Conservation (phyloP, 176 grass and related monocot species). For the Dactylis glomerata region DNA sequence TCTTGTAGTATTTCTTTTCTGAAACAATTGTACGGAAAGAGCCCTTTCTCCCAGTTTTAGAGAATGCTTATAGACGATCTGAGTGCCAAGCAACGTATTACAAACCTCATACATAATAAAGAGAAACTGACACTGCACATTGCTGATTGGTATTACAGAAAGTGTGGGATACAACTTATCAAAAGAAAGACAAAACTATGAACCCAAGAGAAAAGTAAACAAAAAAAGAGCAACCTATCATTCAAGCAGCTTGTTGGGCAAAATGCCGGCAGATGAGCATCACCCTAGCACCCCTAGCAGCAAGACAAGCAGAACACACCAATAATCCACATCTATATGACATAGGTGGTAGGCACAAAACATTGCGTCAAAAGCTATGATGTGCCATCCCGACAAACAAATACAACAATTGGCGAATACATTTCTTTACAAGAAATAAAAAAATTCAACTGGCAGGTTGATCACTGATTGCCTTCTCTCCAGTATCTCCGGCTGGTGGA, state of each 20-base stretch:
- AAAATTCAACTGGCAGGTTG: slow-evolving; percentile 21
- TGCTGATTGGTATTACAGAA: background rate
- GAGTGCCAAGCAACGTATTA: background rate
- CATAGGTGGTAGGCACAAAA: slow-evolving; percentile 16
- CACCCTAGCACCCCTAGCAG: background rate
- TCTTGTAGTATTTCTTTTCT: too few relatives aligned
- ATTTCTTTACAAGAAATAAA: background rate
- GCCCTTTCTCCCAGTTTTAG: too few relatives aligned
- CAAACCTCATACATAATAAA: background rate
- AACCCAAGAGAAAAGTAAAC: background rate
- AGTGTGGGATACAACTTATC: background rate
- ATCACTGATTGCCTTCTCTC: slow-evolving; percentile 7
- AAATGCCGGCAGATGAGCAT: background rate
- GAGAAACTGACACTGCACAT: background rate
- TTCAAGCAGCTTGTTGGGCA: background rate
- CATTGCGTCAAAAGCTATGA: background rate
- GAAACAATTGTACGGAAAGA: too few relatives aligned
- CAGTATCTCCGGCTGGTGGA: background rate
- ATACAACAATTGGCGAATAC: background rate
- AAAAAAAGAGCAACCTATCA: background rate
- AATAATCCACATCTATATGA: background rate
- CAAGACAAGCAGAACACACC: background rate
- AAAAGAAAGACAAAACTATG: background rate
- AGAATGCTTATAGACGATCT: too few relatives aligned
- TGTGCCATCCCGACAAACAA: background rate